A percentile compares a stretch with the other conserved stretches of the same genome.
Evolutionary conservation across 495 filamentous ascomycete genomes (phyloP).

Genomic region (Xeromyces bisporus): DNA sequence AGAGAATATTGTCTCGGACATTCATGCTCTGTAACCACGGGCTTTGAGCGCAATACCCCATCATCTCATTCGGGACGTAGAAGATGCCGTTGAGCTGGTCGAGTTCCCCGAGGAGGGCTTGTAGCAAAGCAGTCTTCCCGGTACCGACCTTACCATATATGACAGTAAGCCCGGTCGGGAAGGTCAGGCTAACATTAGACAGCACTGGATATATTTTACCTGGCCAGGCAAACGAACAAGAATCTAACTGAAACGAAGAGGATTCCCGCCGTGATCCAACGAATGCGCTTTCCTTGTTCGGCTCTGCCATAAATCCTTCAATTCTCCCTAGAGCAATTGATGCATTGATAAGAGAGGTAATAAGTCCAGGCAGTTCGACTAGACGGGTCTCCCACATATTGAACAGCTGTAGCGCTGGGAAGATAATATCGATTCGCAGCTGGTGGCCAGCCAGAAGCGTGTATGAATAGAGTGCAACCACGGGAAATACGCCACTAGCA

Average conservation of each 20-base stretch:
- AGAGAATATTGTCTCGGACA: constrained; percentile 71
- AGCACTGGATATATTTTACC: constrained; percentile 44
- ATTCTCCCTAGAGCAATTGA: constrained; percentile 61
- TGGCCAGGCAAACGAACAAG: constrained; percentile 65
- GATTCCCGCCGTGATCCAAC: constrained; percentile 16
- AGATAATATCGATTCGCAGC: constrained; percentile 59
- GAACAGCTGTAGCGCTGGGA: constrained; percentile 67
- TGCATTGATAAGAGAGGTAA: constrained; percentile 57
- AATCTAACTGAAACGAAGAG: constrained; percentile 30
- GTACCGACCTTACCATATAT: constrained; percentile 57
- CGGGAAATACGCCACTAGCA: constrained; percentile 54
- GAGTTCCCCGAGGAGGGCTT: constrained; percentile 64
- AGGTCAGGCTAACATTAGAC: constrained; percentile 39
- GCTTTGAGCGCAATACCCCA: constrained; percentile 69
- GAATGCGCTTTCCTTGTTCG: constrained; percentile 43
- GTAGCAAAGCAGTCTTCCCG: constrained; percentile 66
- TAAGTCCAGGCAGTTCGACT: constrained; percentile 50
- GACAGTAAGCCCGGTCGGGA: constrained; percentile 48
- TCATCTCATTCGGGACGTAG: constrained; percentile 43
- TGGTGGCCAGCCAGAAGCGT: constrained; percentile 46
- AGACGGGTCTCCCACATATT: constrained; percentile 51
- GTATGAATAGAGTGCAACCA: constrained; percentile 63
- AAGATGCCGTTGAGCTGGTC: constrained; percentile 45
- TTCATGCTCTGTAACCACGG: constrained; percentile 91
- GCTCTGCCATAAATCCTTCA: constrained; percentile 69